Conservation (phyloP, 2,329 filamentous ascomycete species). For the Aspergillus terreus region DNA sequence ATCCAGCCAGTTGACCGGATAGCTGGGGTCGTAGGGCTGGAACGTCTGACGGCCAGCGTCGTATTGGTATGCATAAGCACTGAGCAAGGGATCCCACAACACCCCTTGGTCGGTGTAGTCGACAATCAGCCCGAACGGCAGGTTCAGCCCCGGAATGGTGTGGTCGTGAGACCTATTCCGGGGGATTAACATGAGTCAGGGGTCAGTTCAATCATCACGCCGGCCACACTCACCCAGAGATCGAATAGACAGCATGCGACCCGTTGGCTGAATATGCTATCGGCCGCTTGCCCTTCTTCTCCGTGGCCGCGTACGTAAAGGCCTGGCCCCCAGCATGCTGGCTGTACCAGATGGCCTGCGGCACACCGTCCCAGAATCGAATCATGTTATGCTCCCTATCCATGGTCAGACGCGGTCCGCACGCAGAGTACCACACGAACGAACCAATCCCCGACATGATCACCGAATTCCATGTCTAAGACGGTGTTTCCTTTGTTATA, state of each 20-base stretch:
- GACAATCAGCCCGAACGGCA: constrained; percentile 51
- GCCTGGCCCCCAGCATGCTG: constrained; percentile 63
- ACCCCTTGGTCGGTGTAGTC: constrained; percentile 54
- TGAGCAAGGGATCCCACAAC: constrained; percentile 59
- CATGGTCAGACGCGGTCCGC: background rate
- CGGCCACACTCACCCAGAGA: constrained; percentile 37
- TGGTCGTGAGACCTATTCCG: constrained; percentile 56
- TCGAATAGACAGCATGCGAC: constrained; percentile 63
- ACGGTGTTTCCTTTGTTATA: constrained; percentile 55
- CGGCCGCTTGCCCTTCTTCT: constrained; percentile 54
- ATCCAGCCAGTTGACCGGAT: constrained; percentile 53
- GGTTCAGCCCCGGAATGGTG: constrained; percentile 58
- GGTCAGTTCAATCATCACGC: background rate
- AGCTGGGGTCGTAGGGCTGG: constrained; percentile 42
- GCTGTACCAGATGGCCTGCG: constrained; percentile 58
- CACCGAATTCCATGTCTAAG: constrained; percentile 48
- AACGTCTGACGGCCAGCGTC: constrained; percentile 42
- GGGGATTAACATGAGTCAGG: background rate
- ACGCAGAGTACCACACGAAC: constrained; percentile 5
- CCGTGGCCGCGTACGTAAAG: constrained; percentile 54
- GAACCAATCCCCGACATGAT: constrained; percentile 63
- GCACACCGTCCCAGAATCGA: constrained; percentile 56
- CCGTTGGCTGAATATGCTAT: constrained; percentile 58
- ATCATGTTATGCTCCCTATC: constrained; percentile 64
- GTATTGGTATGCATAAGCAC: constrained; percentile 56